Conservation (phyloP, 2,329 filamentous ascomycete species). For the Aspergillus sp. region DNA sequence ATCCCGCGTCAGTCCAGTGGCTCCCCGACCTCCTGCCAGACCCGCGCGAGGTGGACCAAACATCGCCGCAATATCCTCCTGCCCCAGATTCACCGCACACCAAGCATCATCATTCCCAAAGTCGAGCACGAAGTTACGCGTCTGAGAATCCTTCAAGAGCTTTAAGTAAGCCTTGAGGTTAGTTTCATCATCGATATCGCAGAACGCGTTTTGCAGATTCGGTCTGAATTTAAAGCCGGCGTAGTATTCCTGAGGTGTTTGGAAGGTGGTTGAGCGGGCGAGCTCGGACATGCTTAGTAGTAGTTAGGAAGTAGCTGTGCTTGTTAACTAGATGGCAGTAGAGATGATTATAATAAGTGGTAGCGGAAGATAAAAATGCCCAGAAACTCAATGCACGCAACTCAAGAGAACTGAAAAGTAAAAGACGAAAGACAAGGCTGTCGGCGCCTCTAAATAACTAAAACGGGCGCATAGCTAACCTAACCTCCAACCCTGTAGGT, state of each 20-base stretch:
- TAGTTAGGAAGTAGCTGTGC: no score
- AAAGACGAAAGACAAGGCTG: background rate
- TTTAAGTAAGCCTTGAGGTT: slow-evolving; percentile 34
- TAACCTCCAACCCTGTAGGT: no score
- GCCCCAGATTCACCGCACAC: slow-evolving; percentile 41
- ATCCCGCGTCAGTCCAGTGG: no score
- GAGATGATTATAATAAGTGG: no score
- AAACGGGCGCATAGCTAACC: background rate
- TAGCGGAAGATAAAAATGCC: no score
- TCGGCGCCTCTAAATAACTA: background rate
- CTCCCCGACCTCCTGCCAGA: no score
- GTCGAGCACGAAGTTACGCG: slow-evolving; percentile 46
- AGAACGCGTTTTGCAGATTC: slow-evolving; percentile 30
- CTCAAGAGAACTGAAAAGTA: background rate
- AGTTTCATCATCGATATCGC: slow-evolving; percentile 40
- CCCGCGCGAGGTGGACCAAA: no score
- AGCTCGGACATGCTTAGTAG: slow-evolving; percentile 14
- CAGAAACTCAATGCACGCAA: background rate
- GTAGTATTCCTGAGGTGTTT: slow-evolving; percentile 36
- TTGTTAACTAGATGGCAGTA: no score
- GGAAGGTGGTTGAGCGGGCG: slow-evolving; percentile 11
- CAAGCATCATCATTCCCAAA: slow-evolving; percentile 47
- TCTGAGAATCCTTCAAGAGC: slow-evolving; percentile 31
- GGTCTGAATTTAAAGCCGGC: slow-evolving; percentile 25
- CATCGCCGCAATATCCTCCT: slow-evolving; percentile 36